A percentile compares a stretch with the other conserved stretches of the same genome.
These are phyloP conservation scores for Thuja plicata DNA, from an alignment of 83 land plant genomes.

Conservation along the genomic window DNA sequence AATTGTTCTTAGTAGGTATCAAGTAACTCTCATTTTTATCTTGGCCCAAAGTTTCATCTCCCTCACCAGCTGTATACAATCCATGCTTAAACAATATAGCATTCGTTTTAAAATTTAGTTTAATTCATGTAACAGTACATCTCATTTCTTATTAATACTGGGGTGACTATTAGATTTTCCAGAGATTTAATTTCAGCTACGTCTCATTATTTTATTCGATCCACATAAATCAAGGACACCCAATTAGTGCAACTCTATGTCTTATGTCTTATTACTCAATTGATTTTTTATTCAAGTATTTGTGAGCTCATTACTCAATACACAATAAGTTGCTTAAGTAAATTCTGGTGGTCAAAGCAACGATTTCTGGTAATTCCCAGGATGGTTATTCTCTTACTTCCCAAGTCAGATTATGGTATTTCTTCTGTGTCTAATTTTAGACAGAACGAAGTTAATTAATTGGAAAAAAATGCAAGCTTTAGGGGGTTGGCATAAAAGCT, in stretches of 20 bases:
- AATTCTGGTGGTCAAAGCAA: background rate
- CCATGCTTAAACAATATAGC: too few relatives aligned
- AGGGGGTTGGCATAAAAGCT: constrained; percentile 9
- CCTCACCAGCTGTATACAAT: too few relatives aligned
- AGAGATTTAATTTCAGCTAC: background rate
- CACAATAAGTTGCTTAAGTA: background rate
- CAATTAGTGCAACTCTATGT: background rate
- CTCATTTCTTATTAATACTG: background rate
- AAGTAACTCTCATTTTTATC: background rate
- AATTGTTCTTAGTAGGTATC: background rate
- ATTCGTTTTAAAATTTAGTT: too few relatives aligned
- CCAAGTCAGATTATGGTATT: background rate
- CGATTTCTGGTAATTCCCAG: background rate
- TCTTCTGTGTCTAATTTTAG: background rate
- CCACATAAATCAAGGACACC: background rate
- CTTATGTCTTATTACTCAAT: background rate
- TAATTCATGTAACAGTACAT: background rate
- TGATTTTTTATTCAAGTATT: background rate
- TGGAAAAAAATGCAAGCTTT: background rate
- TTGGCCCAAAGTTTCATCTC: background rate
- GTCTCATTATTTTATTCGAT: background rate
- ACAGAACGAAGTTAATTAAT: background rate
- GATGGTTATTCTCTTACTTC: background rate
- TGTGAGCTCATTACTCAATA: background rate
- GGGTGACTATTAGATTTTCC: background rate